Evolutionary conservation across 768 basidiomycete genomes (phyloP).

Genomic region (Pulveroboletus sp.): DNA sequence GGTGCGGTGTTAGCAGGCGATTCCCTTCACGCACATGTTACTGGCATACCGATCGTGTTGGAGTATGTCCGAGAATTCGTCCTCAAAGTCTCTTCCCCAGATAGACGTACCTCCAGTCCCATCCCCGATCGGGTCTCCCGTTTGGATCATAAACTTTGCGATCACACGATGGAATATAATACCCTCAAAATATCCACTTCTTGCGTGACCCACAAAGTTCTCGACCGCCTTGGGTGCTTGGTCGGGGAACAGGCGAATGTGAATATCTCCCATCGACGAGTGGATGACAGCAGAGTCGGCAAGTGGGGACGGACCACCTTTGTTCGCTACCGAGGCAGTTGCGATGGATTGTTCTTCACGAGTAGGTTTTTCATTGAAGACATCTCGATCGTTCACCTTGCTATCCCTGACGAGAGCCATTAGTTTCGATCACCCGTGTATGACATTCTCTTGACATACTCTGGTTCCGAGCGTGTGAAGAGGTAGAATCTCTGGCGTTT

Average conservation of each 20-base stretch:
- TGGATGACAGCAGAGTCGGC: constrained; percentile 87
- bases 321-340: constrained; percentile 45
- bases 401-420: constrained; percentile 51
- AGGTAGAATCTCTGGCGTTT: constrained; percentile 92
- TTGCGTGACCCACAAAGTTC: constrained; percentile 91
- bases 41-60: constrained; percentile 78
- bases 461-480: constrained; percentile 87
- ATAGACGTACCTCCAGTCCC: constrained; percentile 89
- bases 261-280: constrained; percentile 93
- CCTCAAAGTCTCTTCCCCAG: constrained; percentile 88
- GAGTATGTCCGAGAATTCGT: constrained; percentile 86
- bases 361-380: constrained; percentile 97
- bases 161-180: constrained; percentile 97
- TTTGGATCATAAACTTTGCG: constrained; percentile 98
- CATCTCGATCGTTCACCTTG: constrained; percentile 86
- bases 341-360: constrained; percentile 93
- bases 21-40: neutral
- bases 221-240: constrained; percentile 94
- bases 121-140: constrained; percentile 91
- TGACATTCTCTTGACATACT: constrained; percentile 48
- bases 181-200: constrained; percentile 87
- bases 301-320: constrained; percentile 60
- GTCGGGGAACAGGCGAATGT: constrained; percentile 82
- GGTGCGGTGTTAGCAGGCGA: constrained; percentile 3
- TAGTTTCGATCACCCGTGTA: neutral